Evolutionary conservation across 306 rosid species (phyloP).

Genomic region (Rubus idaeus): DNA sequence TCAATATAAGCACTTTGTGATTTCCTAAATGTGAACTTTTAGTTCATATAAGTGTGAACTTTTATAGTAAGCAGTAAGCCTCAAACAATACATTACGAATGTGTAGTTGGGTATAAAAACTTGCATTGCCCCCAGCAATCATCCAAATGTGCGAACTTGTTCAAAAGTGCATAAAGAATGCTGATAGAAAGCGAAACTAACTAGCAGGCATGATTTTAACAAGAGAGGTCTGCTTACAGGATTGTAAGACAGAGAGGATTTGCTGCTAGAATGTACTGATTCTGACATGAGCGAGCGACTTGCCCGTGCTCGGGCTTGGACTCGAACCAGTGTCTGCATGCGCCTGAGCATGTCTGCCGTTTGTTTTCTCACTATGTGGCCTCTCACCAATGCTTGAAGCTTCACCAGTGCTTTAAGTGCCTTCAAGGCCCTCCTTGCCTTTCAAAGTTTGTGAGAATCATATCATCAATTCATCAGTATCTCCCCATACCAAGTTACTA

Average conservation of each 20-base stretch:
- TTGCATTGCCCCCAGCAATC: neutral
- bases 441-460: constrained; percentile 11
- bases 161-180: neutral
- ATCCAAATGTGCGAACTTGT: neutral
- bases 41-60: neutral
- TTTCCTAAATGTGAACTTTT: neutral
- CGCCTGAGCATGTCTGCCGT: constrained; percentile 86
- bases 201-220: neutral
- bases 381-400: constrained; percentile 91
- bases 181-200: neutral
- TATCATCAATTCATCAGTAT: neutral
- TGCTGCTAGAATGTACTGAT: constrained; percentile 46
- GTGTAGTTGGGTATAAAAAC: neutral
- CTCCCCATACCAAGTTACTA: neutral
- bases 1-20: neutral
- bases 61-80: neutral
- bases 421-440: constrained; percentile 95
- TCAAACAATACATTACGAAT: neutral
- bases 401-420: constrained; percentile 92
- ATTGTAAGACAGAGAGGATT: constrained; percentile 44
- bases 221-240: constrained; percentile 46
- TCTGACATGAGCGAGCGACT: constrained; percentile 55
- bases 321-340: constrained; percentile 86
- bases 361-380: constrained; percentile 89
- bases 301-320: constrained; percentile 79